Base-by-base conservation (phyloP, 2,329 filamentous ascomycete species). In the Ophiostoma sp. region DNA sequence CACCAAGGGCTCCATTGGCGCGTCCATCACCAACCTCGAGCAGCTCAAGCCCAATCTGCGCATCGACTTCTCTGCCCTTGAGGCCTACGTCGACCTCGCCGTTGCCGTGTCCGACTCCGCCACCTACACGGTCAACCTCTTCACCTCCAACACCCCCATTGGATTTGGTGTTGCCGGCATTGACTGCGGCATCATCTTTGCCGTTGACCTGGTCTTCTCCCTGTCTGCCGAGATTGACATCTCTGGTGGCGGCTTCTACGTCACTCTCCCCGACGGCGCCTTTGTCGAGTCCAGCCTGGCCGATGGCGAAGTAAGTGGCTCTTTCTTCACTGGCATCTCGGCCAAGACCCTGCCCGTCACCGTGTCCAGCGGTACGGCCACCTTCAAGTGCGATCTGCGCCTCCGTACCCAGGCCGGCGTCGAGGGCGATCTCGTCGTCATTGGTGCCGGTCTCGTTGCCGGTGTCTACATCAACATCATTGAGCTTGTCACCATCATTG, bases 381-480 rank as follows among this genome's bases (percentile, higher is more conserved):
- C 81, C 48, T 77, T 87, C 41, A 78, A 81, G 57, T 84, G 84
- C 27, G 79, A 81, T 54, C 81, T 87, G 13, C 83, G 83, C 27
- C 77, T 87, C 6, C 83, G 83, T 69, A 79, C 82, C 3, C 80
- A 85, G 74, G 80, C 81, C 64, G 83, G 80, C 62, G 75, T 81
- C 20, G 74, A 77, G 36, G 77, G 80, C 20, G 74, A 77, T 5
- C 74, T 77, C 27, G 75, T 76, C 44, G 75, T 75, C 35, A 73
- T 80, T 71, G 79, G 79, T 57, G 79, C 82, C 31, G 81, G 80
- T 73, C 80, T 82, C 44, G 80, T 81, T 73, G 72, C 83, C 17
- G 79, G 79, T 62, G 77, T 86, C 62, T 86, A 80, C 75, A 81
- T 82, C 71, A 83, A 87, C 77, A 76, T 88, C 7, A 80, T 85